These are phyloP conservation scores for Lodderomyces jiufengensis DNA, from an alignment of 1,139 yeast genomes.

Conservation along the genomic window DNA sequence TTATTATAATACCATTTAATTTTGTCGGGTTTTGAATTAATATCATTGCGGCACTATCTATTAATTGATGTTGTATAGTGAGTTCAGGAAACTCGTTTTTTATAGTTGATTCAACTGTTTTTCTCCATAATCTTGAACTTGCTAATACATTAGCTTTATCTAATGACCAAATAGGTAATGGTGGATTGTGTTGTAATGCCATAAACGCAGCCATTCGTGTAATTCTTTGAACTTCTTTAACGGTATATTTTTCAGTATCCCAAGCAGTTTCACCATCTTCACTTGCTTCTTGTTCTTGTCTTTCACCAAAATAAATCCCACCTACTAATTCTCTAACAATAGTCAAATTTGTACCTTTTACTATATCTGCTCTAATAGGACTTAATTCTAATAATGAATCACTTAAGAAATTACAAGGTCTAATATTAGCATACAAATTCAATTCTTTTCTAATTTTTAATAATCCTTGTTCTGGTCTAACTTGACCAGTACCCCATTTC, in stretches of 20 bases:
- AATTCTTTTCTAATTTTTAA: constrained; percentile 91
- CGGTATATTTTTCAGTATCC: constrained; percentile 91
- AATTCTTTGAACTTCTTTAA: constrained; percentile 87
- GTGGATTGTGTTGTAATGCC: constrained; percentile 91
- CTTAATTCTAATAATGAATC: constrained; percentile 81
- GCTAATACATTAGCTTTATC: constrained; percentile 98
- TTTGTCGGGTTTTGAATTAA: constrained; percentile 85
- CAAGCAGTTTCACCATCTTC: constrained; percentile 66
- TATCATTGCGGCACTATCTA: constrained; percentile 98
- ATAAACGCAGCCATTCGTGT: constrained; percentile 97
- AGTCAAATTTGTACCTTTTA: constrained; percentile 82
- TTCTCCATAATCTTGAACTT: constrained; percentile 93
- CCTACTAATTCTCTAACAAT: constrained; percentile 97
- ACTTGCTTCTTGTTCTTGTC: constrained; percentile 85
- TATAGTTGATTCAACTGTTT: constrained; percentile 82
- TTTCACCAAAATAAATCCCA: constrained; percentile 95
- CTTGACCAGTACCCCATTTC: constrained; percentile 93
- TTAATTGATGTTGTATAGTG: constrained; percentile 84
- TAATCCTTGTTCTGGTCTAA: constrained; percentile 96
- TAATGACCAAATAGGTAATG: constrained; percentile 89
- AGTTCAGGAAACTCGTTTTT: constrained; percentile 85
- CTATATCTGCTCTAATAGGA: constrained; percentile 81
- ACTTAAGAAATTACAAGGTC: constrained; percentile 95
- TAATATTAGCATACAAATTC: constrained; percentile 87
- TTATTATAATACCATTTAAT: constrained; percentile 86